Evolutionary conservation across 2,329 filamentous ascomycete genomes (phyloP).

Genomic region (Aspergillus versicolor): DNA sequence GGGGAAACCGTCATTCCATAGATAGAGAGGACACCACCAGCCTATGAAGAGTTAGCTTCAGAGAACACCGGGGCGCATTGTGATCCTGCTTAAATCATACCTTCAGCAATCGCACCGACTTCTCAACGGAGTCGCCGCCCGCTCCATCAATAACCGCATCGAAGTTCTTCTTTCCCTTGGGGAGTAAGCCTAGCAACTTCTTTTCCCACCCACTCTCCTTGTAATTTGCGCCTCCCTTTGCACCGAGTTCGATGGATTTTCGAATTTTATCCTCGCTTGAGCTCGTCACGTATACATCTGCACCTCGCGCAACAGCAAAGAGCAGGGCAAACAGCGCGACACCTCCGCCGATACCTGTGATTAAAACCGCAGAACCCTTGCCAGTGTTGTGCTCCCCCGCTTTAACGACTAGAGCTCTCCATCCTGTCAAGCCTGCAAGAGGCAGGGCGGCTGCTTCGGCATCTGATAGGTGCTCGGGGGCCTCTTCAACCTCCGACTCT

Average conservation of each 20-base stretch:
- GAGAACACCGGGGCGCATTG: background rate
- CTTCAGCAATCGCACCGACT: slow-evolving; percentile 68
- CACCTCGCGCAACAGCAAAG: slow-evolving; percentile 73
- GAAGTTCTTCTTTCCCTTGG: slow-evolving; percentile 66
- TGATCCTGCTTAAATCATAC: slow-evolving; percentile 31
- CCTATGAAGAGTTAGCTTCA: slow-evolving; percentile 35
- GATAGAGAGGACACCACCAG: slow-evolving; percentile 76
- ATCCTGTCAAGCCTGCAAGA: slow-evolving; percentile 81
- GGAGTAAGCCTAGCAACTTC: slow-evolving; percentile 58
- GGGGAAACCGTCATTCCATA: slow-evolving; percentile 91
- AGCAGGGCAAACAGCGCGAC: slow-evolving; percentile 80
- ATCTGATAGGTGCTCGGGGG: slow-evolving; percentile 68
- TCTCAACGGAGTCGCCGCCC: slow-evolving; percentile 77
- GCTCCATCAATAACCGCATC: slow-evolving; percentile 91
- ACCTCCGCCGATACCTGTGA: slow-evolving; percentile 91
- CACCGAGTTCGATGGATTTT: slow-evolving; percentile 69
- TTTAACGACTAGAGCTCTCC: slow-evolving; percentile 83
- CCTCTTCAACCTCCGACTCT: slow-evolving; percentile 71
- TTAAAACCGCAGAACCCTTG: slow-evolving; percentile 69
- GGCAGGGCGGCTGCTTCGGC: slow-evolving; percentile 81
- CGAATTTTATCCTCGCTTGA: slow-evolving; percentile 73
- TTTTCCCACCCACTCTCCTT: slow-evolving; percentile 78
- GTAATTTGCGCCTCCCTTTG: slow-evolving; percentile 79
- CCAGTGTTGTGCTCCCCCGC: slow-evolving; percentile 55
- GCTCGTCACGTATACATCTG: slow-evolving; percentile 79